A percentile compares a stretch with the other conserved stretches of the same genome.
These are phyloP conservation scores for Podospora pseudopauciseta DNA, from an alignment of 495 filamentous ascomycete genomes.

Conservation along the genomic window DNA sequence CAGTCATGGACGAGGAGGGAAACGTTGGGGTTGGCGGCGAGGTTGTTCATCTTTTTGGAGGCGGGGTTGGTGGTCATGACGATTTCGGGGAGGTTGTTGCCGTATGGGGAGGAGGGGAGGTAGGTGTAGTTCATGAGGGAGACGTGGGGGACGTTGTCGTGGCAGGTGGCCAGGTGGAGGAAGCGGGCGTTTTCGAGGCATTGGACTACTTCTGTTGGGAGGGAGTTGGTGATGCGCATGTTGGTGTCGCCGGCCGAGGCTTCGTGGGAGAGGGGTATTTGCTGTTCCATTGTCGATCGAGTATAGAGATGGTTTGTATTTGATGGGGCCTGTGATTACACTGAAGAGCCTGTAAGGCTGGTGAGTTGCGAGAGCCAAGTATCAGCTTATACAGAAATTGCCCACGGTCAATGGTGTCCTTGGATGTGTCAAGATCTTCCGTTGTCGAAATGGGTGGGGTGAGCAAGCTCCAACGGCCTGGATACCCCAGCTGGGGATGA, in stretches of 20 bases:
- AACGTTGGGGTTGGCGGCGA: slow-evolving; percentile 83
- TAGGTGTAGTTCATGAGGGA: slow-evolving; percentile 99
- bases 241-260: slow-evolving; percentile 68
- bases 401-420: neutral
- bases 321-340: neutral
- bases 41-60: slow-evolving; percentile 84
- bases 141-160: slow-evolving; percentile 80
- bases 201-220: slow-evolving; percentile 80
- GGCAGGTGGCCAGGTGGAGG: slow-evolving; percentile 91
- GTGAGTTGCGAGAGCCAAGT: neutral
- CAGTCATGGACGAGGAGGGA: slow-evolving; percentile 95
- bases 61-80: slow-evolving; percentile 91
- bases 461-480: neutral
- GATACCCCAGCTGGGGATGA: slow-evolving; percentile 10
- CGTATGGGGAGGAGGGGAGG: slow-evolving; percentile 77
- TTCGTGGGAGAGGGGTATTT: slow-evolving; percentile 68
- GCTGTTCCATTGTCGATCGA: slow-evolving; percentile 39
- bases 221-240: slow-evolving; percentile 60
- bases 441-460: neutral
- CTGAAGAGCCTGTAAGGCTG: neutral
- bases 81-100: slow-evolving; percentile 60
- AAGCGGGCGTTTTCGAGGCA: slow-evolving; percentile 95
- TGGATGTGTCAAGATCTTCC: neutral
- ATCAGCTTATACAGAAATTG: neutral
- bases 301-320: too few relatives aligned